These are phyloP conservation scores for Suhomyces coccinellae DNA, from an alignment of 1,139 yeast species.

Conservation along the genomic window DNA sequence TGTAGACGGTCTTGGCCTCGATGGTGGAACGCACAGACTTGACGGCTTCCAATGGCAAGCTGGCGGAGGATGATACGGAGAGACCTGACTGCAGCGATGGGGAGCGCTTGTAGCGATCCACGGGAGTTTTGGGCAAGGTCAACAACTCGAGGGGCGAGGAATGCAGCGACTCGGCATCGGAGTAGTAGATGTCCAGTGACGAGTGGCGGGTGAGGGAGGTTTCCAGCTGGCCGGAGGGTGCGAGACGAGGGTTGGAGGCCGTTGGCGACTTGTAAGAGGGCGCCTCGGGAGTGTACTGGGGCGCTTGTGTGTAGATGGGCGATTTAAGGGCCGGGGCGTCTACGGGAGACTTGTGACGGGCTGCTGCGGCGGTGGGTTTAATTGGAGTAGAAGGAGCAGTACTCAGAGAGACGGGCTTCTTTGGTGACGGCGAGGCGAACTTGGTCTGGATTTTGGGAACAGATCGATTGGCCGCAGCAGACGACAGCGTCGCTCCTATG, in stretches of 20 bases:
- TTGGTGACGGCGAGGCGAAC: conserved; percentile 3
- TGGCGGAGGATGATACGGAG: conserved; percentile 1
- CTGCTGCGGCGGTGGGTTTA: background rate
- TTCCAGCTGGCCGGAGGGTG: background rate
- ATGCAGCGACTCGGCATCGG: conserved; percentile 3
- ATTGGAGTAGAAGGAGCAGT: conserved; percentile 1
- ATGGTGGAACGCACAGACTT: conserved; percentile 16
- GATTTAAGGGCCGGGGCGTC: background rate
- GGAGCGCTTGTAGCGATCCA: conserved; percentile 4
- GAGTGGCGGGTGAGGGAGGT: background rate
- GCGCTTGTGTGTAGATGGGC: background rate
- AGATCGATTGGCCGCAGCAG: background rate
- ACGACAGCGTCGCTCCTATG: background rate
- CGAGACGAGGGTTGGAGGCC: background rate
- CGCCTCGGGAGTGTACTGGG: background rate
- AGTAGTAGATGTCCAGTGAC: conserved; percentile 1
- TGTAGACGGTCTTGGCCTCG: conserved; percentile 15
- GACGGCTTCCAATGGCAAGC: conserved; percentile 16
- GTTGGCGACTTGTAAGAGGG: conserved; percentile 1
- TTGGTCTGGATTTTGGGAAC: conserved; percentile 9
- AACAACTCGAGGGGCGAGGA: conserved; percentile 1
- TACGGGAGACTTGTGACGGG: background rate
- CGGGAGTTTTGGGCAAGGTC: background rate
- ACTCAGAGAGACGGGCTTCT: background rate
- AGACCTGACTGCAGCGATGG: conserved; percentile 6